Evolutionary conservation across 306 rosid species (phyloP), one percentile per base, ranked within the genome.

Genomic region (Datisca glomerata): DNA sequence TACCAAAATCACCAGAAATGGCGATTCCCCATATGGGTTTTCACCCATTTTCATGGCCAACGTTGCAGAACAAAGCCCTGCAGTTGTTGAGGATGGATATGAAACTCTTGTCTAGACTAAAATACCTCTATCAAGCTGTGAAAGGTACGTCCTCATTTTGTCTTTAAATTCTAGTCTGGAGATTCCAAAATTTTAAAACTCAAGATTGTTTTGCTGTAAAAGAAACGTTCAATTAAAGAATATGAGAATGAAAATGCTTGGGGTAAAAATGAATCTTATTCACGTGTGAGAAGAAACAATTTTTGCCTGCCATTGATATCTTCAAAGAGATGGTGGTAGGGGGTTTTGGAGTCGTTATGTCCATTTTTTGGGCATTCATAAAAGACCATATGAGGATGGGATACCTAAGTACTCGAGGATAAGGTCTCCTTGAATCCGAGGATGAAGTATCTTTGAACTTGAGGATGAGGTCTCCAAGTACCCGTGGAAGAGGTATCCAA

Each of bases 41-140:
- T 66, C 60, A 34, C 69, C 79, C 56, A 31, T 58, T 41, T 60
- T 21, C 36, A 25, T 37, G 12, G 34, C 52, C 41, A 80, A 53
- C 52, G 84, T 56, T 44, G 65, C 78, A 32, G 75, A 54, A 23
- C 65, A 64, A 3, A 59, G 45, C 53, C 51, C 81, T 34, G 71
- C 57, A 19, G 42, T 74, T 12, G 54, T 64, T 37, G 79, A 64
- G 37, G 73, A 69, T 60, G n/a, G n/a, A n/a, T n/a, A n/a, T n/a
- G 78, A 69, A 33, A 52, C 75, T 41, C 65, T 74, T 52, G 46
- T 70, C 56, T 64, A 55, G 55, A 44, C 52, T 32, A 85, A 77
- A 61, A 19, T 33, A 63, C 25, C 82, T 85, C 53, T 61, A 61
- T 24, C 63, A 59, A n/a, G 81, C 80, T 6, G 38, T 85, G 47